These are phyloP conservation scores for Cerrena zonata DNA, from an alignment of 1,284 basidiomycete species.

Conservation along the genomic window DNA sequence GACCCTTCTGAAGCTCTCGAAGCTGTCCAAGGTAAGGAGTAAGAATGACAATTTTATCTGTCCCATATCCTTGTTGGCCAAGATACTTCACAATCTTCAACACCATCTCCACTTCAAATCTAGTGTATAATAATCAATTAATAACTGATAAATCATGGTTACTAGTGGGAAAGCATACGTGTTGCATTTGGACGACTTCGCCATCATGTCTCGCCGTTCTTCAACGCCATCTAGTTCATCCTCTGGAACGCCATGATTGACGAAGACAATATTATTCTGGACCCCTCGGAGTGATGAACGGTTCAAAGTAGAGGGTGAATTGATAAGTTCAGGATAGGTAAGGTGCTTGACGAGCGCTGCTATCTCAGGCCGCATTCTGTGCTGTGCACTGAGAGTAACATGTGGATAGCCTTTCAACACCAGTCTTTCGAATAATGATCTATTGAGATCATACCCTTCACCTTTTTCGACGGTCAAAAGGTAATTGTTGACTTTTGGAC, in stretches of 20 bases:
- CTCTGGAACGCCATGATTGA: conserved; percentile 53
- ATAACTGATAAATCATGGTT: neutral
- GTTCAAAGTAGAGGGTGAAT: conserved; percentile 42
- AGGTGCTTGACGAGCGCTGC: conserved; percentile 50
- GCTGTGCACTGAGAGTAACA: conserved; percentile 47
- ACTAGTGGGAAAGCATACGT: conserved; percentile 12
- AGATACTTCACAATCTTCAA: conserved; percentile 60
- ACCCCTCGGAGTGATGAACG: conserved; percentile 50
- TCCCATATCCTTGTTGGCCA: conserved; percentile 60
- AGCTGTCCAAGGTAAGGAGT: conserved; percentile 67
- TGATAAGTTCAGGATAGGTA: conserved; percentile 58
- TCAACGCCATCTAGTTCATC: conserved; percentile 37
- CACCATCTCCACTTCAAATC: conserved; percentile 51
- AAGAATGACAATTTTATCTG: conserved; percentile 50
- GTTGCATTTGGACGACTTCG: conserved; percentile 57
- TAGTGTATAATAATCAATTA: neutral
- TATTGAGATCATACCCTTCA: conserved; percentile 58
- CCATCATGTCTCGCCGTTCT: conserved; percentile 40
- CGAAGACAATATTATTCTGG: conserved; percentile 52
- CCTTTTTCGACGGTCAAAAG: conserved; percentile 57
- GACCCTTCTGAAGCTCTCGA: conserved; percentile 37
- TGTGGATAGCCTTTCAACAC: conserved; percentile 61
- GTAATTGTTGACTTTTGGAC: conserved; percentile 64
- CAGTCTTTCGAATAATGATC: conserved; percentile 61
- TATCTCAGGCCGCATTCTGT: conserved; percentile 68